Evolutionary conservation across 1,139 yeast species (phyloP).

Genomic region (Saccharomyces hybrid): DNA sequence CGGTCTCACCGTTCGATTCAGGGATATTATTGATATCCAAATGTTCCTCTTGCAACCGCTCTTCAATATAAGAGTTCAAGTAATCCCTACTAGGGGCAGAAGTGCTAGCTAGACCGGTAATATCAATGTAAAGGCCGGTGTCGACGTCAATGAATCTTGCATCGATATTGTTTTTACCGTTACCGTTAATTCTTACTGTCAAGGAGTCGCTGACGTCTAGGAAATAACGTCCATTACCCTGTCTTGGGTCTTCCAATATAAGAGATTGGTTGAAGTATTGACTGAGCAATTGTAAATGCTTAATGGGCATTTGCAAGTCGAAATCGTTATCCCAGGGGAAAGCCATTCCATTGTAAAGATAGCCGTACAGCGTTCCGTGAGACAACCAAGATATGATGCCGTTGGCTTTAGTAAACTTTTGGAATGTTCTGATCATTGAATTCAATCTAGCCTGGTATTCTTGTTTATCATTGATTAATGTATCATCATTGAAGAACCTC

Average conservation of each 20-base stretch:
- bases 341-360: conserved; percentile 60
- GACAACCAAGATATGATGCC: conserved; percentile 54
- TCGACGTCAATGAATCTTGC: conserved; percentile 75
- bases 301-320: conserved; percentile 63
- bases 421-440: conserved; percentile 51
- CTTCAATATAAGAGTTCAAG: neutral
- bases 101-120: conserved; percentile 45
- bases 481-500: conserved; percentile 49
- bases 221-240: conserved; percentile 53
- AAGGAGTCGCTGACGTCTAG: conserved; percentile 47
- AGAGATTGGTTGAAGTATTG: conserved; percentile 47
- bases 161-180: conserved; percentile 62
- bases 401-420: conserved; percentile 47
- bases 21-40: conserved; percentile 6
- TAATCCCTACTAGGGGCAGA: conserved; percentile 9
- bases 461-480: conserved; percentile 2
- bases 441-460: conserved; percentile 44
- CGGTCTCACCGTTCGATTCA: conserved; percentile 8
- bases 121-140: conserved; percentile 69
- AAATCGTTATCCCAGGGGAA: conserved; percentile 72
- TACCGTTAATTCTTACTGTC: conserved; percentile 35
- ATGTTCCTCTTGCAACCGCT: conserved; percentile 1
- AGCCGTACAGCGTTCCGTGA: conserved; percentile 61
- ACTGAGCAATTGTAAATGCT: conserved; percentile 44
- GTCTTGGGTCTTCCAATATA: conserved; percentile 55